Conservation (phyloP, 345 rosid genomes). For the Eucalyptus sideroxylon region DNA sequence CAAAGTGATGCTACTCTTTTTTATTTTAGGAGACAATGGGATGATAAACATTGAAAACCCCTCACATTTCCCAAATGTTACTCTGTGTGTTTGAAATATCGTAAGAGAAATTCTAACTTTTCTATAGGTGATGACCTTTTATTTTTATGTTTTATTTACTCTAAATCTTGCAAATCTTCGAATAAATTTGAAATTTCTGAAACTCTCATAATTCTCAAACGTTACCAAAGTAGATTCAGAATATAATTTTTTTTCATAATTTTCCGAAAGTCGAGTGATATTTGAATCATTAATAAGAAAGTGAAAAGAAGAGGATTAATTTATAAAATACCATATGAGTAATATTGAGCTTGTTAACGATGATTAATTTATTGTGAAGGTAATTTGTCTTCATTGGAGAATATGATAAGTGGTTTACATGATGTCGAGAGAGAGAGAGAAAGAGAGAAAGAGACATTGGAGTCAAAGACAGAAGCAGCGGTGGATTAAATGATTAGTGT, state of each 20-base stretch:
- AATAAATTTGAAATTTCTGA: neutral
- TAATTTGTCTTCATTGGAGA: neutral
- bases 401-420: neutral
- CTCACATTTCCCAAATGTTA: neutral
- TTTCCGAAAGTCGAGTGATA: neutral
- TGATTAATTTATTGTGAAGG: neutral
- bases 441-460: neutral
- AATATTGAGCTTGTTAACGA: neutral
- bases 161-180: neutral
- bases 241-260: neutral
- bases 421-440: neutral
- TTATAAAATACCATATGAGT: neutral
- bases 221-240: neutral
- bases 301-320: neutral
- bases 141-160: neutral
- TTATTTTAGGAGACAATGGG: neutral
- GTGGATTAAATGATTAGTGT: neutral
- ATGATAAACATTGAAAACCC: neutral
- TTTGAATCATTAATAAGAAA: neutral
- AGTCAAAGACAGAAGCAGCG: neutral
- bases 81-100: neutral
- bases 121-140: neutral
- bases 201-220: neutral
- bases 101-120: too few species aligned
- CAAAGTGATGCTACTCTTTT: neutral